Percentiles rank a stretch among this genome's conserved stretches.
Conservation (phyloP, 2,329 filamentous ascomycete species). For the Alternaria longipes region DNA sequence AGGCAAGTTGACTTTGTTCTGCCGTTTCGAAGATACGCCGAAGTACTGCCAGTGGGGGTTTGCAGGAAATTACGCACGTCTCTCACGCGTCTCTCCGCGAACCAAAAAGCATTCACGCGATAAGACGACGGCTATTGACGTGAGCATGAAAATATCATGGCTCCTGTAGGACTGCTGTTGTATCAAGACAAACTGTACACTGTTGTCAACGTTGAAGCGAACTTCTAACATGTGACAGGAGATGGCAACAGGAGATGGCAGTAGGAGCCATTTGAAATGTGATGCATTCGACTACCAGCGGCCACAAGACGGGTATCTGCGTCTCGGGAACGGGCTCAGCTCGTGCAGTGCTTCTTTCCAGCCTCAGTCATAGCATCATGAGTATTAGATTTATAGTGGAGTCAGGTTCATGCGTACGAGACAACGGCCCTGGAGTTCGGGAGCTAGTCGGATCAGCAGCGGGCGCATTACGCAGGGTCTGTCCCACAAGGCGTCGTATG, state of each 20-base stretch:
- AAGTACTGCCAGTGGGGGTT: constrained; percentile 2
- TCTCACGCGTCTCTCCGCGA: constrained; percentile 4
- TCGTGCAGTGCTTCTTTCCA: constrained; percentile 3
- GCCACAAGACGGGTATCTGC: neutral
- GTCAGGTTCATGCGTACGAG: constrained; percentile 20
- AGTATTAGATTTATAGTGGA: constrained; percentile 15
- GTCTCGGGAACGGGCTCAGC: neutral
- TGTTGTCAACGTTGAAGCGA: neutral
- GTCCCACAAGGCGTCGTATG: constrained; percentile 7
- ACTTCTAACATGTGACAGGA: neutral
- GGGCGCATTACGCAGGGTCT: constrained; percentile 20
- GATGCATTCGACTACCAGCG: neutral
- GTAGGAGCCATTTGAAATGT: neutral
- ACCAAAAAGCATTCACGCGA: constrained; percentile 3
- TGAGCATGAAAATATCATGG: neutral
- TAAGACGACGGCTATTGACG: neutral
- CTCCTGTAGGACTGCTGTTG: neutral
- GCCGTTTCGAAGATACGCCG: constrained; percentile 4
- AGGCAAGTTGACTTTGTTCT: neutral
- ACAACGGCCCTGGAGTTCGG: constrained; percentile 17
- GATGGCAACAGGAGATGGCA: neutral
- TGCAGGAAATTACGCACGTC: constrained; percentile 11
- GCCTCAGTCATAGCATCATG: constrained; percentile 1
- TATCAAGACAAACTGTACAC: neutral
- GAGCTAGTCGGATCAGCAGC: constrained; percentile 21